Base-by-base conservation (phyloP, 331 rosid species). In the Arachis monticola region DNA sequence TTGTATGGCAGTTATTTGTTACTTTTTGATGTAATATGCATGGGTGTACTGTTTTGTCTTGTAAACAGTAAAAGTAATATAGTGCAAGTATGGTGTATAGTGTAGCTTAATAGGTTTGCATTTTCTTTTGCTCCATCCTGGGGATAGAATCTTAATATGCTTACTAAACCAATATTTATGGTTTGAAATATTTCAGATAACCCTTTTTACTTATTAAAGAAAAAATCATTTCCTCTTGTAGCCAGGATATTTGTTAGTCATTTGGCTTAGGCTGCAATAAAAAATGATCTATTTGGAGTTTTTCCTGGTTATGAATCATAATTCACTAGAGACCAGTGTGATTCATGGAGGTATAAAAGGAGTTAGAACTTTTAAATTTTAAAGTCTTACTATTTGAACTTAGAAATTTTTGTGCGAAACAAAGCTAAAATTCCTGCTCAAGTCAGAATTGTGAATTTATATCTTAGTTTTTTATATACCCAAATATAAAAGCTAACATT, bases 91-190 rank as follows among this genome's bases (percentile, higher is more conserved):
- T 8, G 72, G 38, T 12, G 35, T 56, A 45, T 46, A 53, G n/a
- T 74, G 47, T 69, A 17, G 67, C 55, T 78, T 61, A 60, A 51
- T 83, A 31, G 66, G 70, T 64, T 50, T 41, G 55, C n/a, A n/a
- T n/a, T 32, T 32, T 1, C 2, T 2, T 32, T 32, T 32, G 1
- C 35, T 32, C 35, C 35, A 1, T 32, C 35, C 35, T 32, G 35
- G 35, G n/a, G 35, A 2, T 32, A 32, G 35, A 32, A 32, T 32
- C 35, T 32, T n/a, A n/a, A n/a, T n/a, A n/a, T n/a, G n/a, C n/a
- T n/a, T 32, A 22, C 61, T 62, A 32, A 63, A 73, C 61, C 63
- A 14, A 35, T 74, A 3, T 74, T 8, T 50, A 55, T 65, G 3
- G 60, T 8, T 35, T 59, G 52, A 67, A 50, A 70, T 35, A 14